Evolutionary conservation across 352 stramenopile genomes (phyloP).

Genomic region (Albugo candida): DNA sequence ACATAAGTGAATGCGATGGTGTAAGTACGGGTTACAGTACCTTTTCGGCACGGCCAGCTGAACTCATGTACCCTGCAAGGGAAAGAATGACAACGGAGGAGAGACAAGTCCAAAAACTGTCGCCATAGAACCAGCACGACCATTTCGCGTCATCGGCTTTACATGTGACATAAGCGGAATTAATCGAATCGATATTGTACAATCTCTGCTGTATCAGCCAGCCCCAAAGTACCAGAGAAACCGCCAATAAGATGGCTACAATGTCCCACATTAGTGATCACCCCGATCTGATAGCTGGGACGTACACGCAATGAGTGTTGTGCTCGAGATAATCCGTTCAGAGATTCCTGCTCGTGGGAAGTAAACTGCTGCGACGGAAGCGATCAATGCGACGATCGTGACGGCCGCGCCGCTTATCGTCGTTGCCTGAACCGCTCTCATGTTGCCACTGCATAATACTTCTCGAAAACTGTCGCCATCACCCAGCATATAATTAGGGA

Average conservation of each 20-base stretch:
- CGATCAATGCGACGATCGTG: conserved; percentile 37
- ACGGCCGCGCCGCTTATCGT: conserved; percentile 35
- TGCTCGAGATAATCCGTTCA: conserved; percentile 60
- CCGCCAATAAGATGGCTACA: conserved; percentile 36
- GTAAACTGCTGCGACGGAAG: conserved; percentile 45
- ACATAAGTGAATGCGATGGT: background rate
- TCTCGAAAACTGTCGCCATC: conserved; percentile 49
- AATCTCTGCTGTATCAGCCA: conserved; percentile 54
- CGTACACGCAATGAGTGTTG: conserved; percentile 62
- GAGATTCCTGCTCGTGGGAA: conserved; percentile 54
- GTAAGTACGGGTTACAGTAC: background rate
- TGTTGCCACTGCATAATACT: conserved; percentile 47
- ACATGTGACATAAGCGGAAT: conserved; percentile 50
- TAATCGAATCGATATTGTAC: conserved; percentile 63
- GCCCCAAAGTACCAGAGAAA: conserved; percentile 65
- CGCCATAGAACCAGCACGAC: conserved; percentile 77
- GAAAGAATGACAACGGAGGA: conserved; percentile 59
- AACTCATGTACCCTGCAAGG: conserved; percentile 58
- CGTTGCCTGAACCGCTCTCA: conserved; percentile 46
- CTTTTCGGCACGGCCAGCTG: conserved; percentile 57
- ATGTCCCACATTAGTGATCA: background rate
- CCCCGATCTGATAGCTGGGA: conserved; percentile 3
- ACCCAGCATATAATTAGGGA: conserved; percentile 69
- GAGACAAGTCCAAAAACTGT: conserved; percentile 74
- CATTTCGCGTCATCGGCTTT: conserved; percentile 44